These are phyloP conservation scores for Coccomyxa sp. DNA, from an alignment of 139 green algal species.

Conservation along the genomic window DNA sequence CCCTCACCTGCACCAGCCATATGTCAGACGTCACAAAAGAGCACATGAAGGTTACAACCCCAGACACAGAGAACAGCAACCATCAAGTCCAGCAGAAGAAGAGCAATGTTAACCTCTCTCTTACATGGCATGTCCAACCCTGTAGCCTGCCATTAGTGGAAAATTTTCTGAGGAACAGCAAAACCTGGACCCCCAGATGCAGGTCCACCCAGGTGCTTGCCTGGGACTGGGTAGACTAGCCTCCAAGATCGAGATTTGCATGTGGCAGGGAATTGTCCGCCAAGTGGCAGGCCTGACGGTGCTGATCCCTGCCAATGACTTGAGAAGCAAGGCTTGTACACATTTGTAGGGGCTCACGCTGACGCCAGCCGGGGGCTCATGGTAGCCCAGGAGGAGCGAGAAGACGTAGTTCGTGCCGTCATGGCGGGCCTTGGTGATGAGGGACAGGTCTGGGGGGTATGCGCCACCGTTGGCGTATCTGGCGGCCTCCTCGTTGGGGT, in stretches of 20 bases:
- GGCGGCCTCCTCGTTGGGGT: conserved; percentile 89
- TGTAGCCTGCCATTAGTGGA: background rate
- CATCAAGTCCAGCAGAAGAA: too few relatives aligned
- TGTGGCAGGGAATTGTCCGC: too few relatives aligned
- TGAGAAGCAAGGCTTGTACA: too few relatives aligned
- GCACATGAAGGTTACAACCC: background rate
- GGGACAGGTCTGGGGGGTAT: conserved; percentile 96
- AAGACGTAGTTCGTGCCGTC: conserved; percentile 99
- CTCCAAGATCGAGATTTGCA: too few relatives aligned
- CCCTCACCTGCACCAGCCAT: conserved; percentile 59
- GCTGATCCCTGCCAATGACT: too few relatives aligned
- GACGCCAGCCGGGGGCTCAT: conserved; percentile 93
- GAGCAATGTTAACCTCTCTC: too few relatives aligned
- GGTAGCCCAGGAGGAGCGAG: conserved; percentile 94
- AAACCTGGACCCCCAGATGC: too few relatives aligned
- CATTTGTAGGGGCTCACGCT: conserved; percentile 57
- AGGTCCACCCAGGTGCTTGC: too few relatives aligned
- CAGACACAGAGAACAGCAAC: too few relatives aligned
- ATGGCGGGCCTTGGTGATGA: conserved; percentile 96
- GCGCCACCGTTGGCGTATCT: conserved; percentile 95
- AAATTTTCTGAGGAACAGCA: too few relatives aligned
- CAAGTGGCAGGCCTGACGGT: too few relatives aligned
- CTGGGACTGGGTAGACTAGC: too few relatives aligned
- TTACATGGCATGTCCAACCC: background rate
- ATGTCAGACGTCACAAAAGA: background rate